Base-by-base conservation (phyloP, 2,329 filamentous ascomycete species). In the Penicillium sp. region DNA sequence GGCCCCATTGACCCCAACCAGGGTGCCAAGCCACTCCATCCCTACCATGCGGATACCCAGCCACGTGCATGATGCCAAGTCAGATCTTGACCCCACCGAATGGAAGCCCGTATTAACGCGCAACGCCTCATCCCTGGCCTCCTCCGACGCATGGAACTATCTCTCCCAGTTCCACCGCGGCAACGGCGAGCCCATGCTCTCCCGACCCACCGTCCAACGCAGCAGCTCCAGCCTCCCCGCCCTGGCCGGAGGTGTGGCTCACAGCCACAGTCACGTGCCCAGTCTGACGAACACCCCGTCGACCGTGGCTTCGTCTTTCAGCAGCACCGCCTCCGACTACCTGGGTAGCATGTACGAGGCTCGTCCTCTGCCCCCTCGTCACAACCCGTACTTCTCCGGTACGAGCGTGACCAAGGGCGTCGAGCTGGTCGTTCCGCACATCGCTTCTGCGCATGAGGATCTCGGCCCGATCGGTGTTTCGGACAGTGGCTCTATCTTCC, bases 61-160 rank as follows among this genome's bases (percentile, higher is more conserved):
- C 57, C 68, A 74, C 57, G 48, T 69, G 45, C 73, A 77, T 59
- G 68, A 74, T 48, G 65, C 64, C 71, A 75, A 72, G 53, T 68
- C 76, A 63, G 78, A 80, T 78, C 75, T 78, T 60, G 78, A 80
- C 68, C 78, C 78, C 52, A 77, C 77, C 50, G 78, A 80, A 71
- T 80, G 78, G 78, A 80, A 80, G 71, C 78, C 78, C 23, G 74
- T 77, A 68, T 73, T 77, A 77, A 58, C 5, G 21, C 43, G 52
- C 41, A 50, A 49, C 42, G 57, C 54, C 48, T 60, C 62, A 19
- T 58, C 67, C 8, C 60, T 70, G 55, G 66, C 69, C 8, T 67
- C 69, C 25, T 78, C 73, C 51, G 77, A 79, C 37, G 78, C 78
- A 25, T 79, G 75, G 70, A 66, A 68, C 37, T 80, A 78, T 57